These are phyloP conservation scores for Geranomyces variabilis DNA, from an alignment of 192 early-diverging fungal species.

Conservation along the genomic window DNA sequence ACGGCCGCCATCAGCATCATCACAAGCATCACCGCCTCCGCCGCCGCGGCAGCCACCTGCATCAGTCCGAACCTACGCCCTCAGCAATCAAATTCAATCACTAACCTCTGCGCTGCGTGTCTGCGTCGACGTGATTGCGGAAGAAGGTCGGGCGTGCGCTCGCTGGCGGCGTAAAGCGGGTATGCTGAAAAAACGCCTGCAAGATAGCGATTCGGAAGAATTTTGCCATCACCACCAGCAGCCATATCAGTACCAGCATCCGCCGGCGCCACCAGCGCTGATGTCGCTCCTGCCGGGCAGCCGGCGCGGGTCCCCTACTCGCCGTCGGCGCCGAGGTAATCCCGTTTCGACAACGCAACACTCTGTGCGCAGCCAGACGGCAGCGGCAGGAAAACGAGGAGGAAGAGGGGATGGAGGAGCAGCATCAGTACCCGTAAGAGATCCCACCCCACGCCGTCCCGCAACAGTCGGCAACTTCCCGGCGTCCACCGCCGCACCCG, in stretches of 20 bases:
- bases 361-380: neutral
- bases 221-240: neutral
- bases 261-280: too few relatives aligned
- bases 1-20: neutral
- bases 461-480: neutral
- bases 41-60: neutral
- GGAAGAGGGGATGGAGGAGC: too few relatives aligned
- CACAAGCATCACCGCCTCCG: neutral
- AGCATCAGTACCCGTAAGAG: too few relatives aligned
- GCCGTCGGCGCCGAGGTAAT: too few relatives aligned
- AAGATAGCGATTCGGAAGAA: neutral
- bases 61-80: neutral
- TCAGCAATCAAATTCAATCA: neutral
- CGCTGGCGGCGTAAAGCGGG: neutral
- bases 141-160: neutral
- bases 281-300: too few relatives aligned
- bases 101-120: constrained; percentile 4
- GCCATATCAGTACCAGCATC: neutral
- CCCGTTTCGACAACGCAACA: neutral
- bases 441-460: neutral
- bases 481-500: neutral
- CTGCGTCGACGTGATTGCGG: constrained; percentile 13
- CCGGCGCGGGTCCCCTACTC: too few relatives aligned
- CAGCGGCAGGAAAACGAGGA: neutral
- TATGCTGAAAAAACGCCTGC: neutral